A percentile compares a stretch with the other conserved stretches of the same genome.
Conservation (phyloP, 768 basidiomycete species). For the Kwoniella botswanensis region DNA sequence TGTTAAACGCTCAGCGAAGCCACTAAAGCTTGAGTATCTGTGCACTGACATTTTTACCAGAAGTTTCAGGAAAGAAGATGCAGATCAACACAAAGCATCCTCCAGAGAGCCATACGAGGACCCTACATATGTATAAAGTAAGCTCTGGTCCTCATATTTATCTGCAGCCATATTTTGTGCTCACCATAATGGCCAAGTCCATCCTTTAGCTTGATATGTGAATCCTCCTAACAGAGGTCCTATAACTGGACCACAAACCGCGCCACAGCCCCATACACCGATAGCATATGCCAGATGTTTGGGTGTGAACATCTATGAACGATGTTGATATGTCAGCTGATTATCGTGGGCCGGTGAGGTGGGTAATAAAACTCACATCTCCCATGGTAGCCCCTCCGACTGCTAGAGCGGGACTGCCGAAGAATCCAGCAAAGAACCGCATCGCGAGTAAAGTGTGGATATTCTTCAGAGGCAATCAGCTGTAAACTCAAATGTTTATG, state of each 20-base stretch:
- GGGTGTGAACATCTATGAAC: constrained; percentile 56
- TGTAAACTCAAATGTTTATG: too few species aligned
- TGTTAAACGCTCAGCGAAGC: background rate
- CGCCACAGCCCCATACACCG: constrained; percentile 25
- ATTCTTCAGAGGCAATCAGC: constrained; percentile 58
- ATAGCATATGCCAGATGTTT: constrained; percentile 34
- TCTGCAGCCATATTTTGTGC: background rate
- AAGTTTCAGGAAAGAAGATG: constrained; percentile 23
- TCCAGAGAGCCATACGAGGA: constrained; percentile 21
- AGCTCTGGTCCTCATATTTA: background rate
- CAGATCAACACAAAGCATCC: constrained; percentile 12
- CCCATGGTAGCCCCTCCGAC: constrained; percentile 35
- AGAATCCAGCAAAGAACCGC: constrained; percentile 69
- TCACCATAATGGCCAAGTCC: constrained; percentile 26
- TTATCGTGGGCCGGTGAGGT: too few species aligned
- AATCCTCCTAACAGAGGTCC: constrained; percentile 20
- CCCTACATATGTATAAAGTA: constrained; percentile 3
- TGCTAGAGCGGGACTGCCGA: constrained; percentile 61
- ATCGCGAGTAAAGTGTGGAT: constrained; percentile 68
- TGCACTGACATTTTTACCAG: constrained; percentile 19
- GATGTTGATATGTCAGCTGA: background rate
- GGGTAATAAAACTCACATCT: constrained; percentile 20
- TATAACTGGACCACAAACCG: constrained; percentile 21
- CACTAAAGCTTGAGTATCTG: background rate
- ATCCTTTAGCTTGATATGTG: constrained; percentile 23